A percentile compares a stretch with the other conserved stretches of the same genome.
phyloP scores from a whole-genome alignment of 2,329 filamentous ascomycete genomes.

The Xylaria sp. region DNA sequence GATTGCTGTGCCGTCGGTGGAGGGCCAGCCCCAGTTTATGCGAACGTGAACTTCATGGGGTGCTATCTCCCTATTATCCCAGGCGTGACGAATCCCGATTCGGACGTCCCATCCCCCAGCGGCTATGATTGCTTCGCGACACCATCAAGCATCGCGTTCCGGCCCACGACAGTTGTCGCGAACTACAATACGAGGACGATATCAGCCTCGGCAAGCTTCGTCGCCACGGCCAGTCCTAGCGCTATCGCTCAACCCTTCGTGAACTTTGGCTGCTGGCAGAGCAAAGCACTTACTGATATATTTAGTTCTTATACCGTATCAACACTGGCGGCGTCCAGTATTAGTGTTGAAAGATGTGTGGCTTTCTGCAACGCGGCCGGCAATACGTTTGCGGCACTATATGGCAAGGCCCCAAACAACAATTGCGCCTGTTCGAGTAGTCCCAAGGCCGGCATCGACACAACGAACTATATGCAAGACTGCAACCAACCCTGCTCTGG shows the following conservation, averaged over 20 bases:
- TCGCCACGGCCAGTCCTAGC: constrained; percentile 35
- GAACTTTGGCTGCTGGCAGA: constrained; percentile 39
- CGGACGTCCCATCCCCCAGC: constrained; percentile 17
- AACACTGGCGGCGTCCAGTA: background rate
- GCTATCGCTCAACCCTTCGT: constrained; percentile 12
- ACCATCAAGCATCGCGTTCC: constrained; percentile 28
- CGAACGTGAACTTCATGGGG: constrained; percentile 61
- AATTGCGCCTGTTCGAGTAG: constrained; percentile 26
- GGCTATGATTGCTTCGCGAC: constrained; percentile 43
- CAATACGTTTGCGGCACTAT: constrained; percentile 26
- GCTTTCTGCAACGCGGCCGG: constrained; percentile 6
- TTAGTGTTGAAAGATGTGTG: constrained; percentile 33
- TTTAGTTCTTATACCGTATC: constrained; percentile 3
- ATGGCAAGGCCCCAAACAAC: background rate
- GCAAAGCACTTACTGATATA: constrained; percentile 11
- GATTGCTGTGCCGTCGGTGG: constrained; percentile 43
- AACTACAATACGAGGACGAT: constrained; percentile 28
- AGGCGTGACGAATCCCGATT: constrained; percentile 36
- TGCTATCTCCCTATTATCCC: constrained; percentile 56
- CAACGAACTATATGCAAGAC: constrained; percentile 29
- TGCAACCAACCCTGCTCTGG: constrained; percentile 38
- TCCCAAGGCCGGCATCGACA: background rate
- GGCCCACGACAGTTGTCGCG: constrained; percentile 11
- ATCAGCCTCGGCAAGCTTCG: constrained; percentile 34
- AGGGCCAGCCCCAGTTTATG: constrained; percentile 59